Conservation (phyloP, 2,329 filamentous ascomycete genomes). For the Cadophora sp. region DNA sequence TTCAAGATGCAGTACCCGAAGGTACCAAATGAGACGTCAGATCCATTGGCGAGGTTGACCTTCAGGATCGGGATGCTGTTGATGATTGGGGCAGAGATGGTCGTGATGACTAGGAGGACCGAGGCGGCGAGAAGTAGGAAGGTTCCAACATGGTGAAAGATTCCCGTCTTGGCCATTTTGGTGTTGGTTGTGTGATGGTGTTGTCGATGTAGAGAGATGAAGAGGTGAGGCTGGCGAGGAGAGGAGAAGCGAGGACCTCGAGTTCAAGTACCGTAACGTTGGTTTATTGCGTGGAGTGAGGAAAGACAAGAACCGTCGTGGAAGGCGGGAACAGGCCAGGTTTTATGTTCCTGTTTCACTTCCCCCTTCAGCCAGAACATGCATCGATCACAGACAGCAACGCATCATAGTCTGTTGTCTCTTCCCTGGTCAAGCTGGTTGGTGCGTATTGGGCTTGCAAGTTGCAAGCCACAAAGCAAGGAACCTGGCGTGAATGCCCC, state of each 20-base stretch:
- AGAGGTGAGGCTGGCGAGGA: neutral
- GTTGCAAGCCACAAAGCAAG: slow-evolving; percentile 10
- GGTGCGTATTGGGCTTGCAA: neutral
- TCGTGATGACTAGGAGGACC: slow-evolving; percentile 63
- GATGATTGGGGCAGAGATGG: slow-evolving; percentile 65
- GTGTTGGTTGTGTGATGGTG: neutral
- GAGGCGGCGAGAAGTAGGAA: slow-evolving; percentile 61
- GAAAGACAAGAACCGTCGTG: neutral
- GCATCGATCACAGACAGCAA: neutral
- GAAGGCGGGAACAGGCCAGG: slow-evolving; percentile 7
- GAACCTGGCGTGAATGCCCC: slow-evolving; percentile 3
- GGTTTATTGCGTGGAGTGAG: neutral
- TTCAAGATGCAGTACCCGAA: slow-evolving; percentile 63
- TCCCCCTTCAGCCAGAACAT: neutral
- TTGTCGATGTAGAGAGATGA: neutral
- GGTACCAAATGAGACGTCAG: slow-evolving; percentile 59
- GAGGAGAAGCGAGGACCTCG: neutral
- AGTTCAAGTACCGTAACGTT: neutral
- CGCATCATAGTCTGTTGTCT: neutral
- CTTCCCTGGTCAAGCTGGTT: neutral
- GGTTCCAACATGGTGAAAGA: slow-evolving; percentile 62
- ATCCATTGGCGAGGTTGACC: slow-evolving; percentile 52
- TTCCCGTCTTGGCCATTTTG: slow-evolving; percentile 40
- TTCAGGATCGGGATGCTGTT: slow-evolving; percentile 60
- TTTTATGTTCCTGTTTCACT: slow-evolving; percentile 12